Evolutionary conservation across 2,329 filamentous ascomycete species (phyloP), one percentile per base, ranked within the genome.

Genomic region (Talaromyces amestolkiae): DNA sequence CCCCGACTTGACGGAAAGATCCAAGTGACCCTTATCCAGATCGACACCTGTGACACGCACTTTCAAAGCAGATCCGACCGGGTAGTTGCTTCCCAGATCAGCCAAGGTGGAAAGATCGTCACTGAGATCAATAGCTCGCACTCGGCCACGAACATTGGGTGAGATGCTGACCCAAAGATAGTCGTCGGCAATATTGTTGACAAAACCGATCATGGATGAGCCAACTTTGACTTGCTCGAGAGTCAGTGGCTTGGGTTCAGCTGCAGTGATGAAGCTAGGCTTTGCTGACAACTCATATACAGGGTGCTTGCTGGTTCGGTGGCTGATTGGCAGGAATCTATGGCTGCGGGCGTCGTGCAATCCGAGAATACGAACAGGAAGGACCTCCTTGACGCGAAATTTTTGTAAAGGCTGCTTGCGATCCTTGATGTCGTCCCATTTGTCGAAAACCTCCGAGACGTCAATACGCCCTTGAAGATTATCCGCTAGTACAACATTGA

Each of bases 391-490:
- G 60, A 84, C 82, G 68, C 87, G 85, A 79, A 96, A 96, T 68
- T 86, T 85, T 64, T 83, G 82, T n/a, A 98, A 82, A 1, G 95
- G 94, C 33, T 87, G 83, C 77, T 94, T 97, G 65, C 89, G 86
- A 73, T 97, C 88, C 64, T 87, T 84, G 72, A 99, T 95, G 51
- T 94, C 89, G 56, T 96, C 90, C 89, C 91, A 97, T 11, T 83
- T 84, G 75, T 97, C 91, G 75, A 96, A 99, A 13, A 93, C 80
- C 75, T 98, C 92, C 1, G 95, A 96, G 6, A 95, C 87, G 73
- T 97, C 94, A 66, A 99, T 89, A 19, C 95, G 91, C n/a, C 94
- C 95, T 75, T 96, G 91, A 9, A 96, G 84, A 69, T 93, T 92
- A 73, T 96, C 92, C 51, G 92, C 90, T 60, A 98, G 84, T 70